Base-by-base conservation (phyloP, 805 yeast genomes). In the Metschnikowia shivogae region DNA sequence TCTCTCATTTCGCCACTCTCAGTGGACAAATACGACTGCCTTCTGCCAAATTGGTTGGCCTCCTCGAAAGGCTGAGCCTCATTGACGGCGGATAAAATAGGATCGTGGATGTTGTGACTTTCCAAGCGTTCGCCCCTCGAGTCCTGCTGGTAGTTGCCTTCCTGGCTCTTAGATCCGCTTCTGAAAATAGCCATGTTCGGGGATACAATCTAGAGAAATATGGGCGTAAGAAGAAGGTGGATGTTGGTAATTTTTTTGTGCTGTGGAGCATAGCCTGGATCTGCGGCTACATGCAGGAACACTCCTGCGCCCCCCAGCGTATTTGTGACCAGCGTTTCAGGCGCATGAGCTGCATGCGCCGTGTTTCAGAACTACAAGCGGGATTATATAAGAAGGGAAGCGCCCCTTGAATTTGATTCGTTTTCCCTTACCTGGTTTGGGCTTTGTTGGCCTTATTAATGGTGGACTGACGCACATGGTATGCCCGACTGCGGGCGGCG, bases 61-160 rank as follows among this genome's bases (percentile, higher is more conserved):
- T 71, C 73, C 67, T 93, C 96, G 62, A 88, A 93, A 7, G 99
- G 99, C 71, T 93, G 98, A 7, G 85, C 92, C 65, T 92, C 98
- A 60, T 86, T 89, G 37, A 93, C 95, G 3, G 99, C 99, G 31
- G 84, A 77, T 50, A 93, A 70, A 48, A 93, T 83, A n/a, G 97
- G 97, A 67, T 89, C 97, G 55, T 85, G 88, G 30, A 52, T 43
- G 36, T 51, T 50, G 11, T 47, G 47, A 7, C 45, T 17, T 27
- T 46, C 44, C 35, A 48, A 33, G 28, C 53, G 42, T 14, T 30
- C 42, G 34, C 29, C 20, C 19, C 32, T 38, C 10, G 28, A 7
- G 49, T 80, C 49, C 13, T 46, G 43, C 38, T 41, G 44, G 32
- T 31, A 34, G 30, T 36, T 43, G 22, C 39, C 68, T 39, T 70